Base-by-base conservation (phyloP, 2,329 filamentous ascomycete species). In the Endothia cerciana region DNA sequence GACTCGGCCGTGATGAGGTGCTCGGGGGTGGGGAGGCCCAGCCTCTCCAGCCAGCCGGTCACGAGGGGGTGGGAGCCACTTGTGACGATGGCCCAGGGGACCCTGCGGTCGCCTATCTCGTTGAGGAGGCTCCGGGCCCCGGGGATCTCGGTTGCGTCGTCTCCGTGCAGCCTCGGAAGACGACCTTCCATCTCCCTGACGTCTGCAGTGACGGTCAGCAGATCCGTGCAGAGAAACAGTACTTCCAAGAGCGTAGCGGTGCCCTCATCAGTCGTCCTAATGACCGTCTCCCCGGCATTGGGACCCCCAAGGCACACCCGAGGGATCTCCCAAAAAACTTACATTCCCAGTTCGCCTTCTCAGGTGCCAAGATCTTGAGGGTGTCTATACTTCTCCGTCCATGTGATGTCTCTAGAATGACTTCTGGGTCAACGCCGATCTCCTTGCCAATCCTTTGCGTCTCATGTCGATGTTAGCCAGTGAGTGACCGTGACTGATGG, bases 301-400 rank as follows among this genome's bases (percentile, higher is more conserved):
- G 25, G 15, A 36, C 25, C 25, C 15, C 15, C 25, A 53, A 33
- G 40, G 40, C 11, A 19, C 19, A 49, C 15, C n/a, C 15, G 22
- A 11, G 17, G 33, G 11, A 3, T 47, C 19, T 17, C 30, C 30
- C 38, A 47, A 49, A 47, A 49, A 40, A 87, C 91, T 80, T 80
- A 96, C 93, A 97, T 70, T 97, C 93, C 93, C 91, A 94, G 72
- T 90, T 97, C 51, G 95, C 95, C 75, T 93, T 92, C 71, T 91
- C 89, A 19, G 93, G 91, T 69, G 92, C 89, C 66, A 97, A 86
- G 36, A 94, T 81, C 75, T 87, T 87, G 66, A 99, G 83, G 2
- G 91, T 88, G 73, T 99, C 95, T 73, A 98, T 97, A 71, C 89
- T 93, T 66, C 95, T 84, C 67, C 94, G 88, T 68, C 95, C 95